phyloP scores from a whole-genome alignment of 768 basidiomycete genomes.

The Auricularia heimuer region DNA sequence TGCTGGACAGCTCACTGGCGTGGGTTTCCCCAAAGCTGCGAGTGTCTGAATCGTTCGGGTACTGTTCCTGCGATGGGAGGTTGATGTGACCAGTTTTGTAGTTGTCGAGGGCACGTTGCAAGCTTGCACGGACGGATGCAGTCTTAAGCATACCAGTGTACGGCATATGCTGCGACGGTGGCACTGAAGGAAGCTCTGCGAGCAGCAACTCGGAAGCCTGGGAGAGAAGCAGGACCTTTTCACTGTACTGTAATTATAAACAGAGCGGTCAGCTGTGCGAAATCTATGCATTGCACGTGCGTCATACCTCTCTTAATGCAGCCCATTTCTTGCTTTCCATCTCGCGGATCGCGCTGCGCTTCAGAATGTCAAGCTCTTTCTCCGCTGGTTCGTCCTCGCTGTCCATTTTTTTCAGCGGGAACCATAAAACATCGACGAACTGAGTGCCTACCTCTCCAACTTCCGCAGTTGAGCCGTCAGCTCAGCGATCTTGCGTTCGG shows the following conservation, averaged over 20 bases:
- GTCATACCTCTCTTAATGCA: slow-evolving; percentile 62
- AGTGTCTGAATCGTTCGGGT: slow-evolving; percentile 57
- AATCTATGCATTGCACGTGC: background rate
- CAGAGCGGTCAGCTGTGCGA: background rate
- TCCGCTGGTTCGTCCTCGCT: slow-evolving; percentile 54
- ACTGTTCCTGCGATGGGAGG: slow-evolving; percentile 31
- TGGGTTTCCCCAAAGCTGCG: slow-evolving; percentile 81
- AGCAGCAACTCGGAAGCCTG: slow-evolving; percentile 61
- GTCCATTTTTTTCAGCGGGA: background rate
- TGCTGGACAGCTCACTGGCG: slow-evolving; percentile 52
- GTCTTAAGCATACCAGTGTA: slow-evolving; percentile 58
- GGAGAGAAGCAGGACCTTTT: slow-evolving; percentile 65
- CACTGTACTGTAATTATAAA: slow-evolving; percentile 48
- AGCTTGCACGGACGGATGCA: slow-evolving; percentile 57
- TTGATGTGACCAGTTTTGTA: slow-evolving; percentile 58
- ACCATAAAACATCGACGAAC: background rate
- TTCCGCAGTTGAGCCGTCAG: slow-evolving; percentile 60
- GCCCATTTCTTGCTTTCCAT: slow-evolving; percentile 74
- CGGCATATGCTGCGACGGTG: slow-evolving; percentile 44
- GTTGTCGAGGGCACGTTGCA: slow-evolving; percentile 71
- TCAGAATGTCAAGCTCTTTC: slow-evolving; percentile 58
- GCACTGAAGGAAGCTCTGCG: slow-evolving; percentile 52
- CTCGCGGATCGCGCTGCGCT: slow-evolving; percentile 65
- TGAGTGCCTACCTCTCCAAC: slow-evolving; percentile 30
- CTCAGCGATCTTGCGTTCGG: slow-evolving; percentile 60